Evolutionary conservation across 768 basidiomycete species (phyloP), one percentile per base, ranked within the genome.

Genomic region (Neoboletus brunneissimus): DNA sequence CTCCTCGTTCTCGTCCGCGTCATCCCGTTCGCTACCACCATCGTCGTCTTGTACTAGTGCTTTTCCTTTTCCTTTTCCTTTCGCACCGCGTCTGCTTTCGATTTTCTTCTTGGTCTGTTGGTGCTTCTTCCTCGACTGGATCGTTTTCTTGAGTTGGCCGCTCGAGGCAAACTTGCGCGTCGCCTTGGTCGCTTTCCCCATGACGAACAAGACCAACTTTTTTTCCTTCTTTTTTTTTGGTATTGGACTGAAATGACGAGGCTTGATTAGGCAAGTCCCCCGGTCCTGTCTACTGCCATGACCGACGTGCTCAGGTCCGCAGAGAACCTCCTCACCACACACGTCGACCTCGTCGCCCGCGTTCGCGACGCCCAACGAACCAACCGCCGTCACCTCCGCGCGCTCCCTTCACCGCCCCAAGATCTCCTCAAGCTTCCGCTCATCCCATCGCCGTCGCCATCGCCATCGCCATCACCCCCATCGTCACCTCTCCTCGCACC

Each of bases 81-180:
- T 80, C 62, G 69, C 63, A 54, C 77, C 77, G 62, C 79, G 82
- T 60, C 88, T 80, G 41, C 79, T 77, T 66, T 89, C 81, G 29
- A 83, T 77, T 70, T 87, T 86, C 72, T 87, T 89, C 64, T 83
- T 81, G 58, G 83, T 76, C 66, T 91, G 82, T 66, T 93, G 87
- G 64, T 87, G 83, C 64, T 92, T 90, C 55, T 86, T 82, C n/a
- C 95, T 79, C 6, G 86, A 81, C 64, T 91, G 81, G 49, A 98
- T 97, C 20, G 85, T 83, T 61, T 91, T 88, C 67, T 92, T 91
- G 51, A 98, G 83, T 67, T 89, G 86, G 1, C 95, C 95, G 56
- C 89, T 92, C 4, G 90, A 78, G 10, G 87, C 89, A 63, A 95
- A 95, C 75, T 95, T 94, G 67, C 87, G 86, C 12, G 89, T 88